phyloP scores from a whole-genome alignment of 192 early-diverging fungal species.

The Coemansia sp. region DNA sequence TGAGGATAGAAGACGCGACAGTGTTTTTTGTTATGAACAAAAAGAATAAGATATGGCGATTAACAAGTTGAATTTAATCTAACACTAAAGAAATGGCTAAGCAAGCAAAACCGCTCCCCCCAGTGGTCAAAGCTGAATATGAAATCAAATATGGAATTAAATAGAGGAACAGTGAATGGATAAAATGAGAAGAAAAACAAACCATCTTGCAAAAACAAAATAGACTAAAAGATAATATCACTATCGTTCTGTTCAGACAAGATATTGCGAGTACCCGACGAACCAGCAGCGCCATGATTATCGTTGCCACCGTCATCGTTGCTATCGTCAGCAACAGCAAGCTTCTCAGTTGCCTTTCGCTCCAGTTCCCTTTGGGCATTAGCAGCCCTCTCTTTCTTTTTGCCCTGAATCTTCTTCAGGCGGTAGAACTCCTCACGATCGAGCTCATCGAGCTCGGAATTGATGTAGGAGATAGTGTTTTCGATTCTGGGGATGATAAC shows the following conservation, averaged over 20 bases:
- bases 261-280: slow-evolving; percentile 29
- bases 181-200: neutral
- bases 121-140: no score
- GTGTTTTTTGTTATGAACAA: no score
- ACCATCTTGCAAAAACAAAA: neutral
- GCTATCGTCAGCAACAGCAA: slow-evolving; percentile 11
- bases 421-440: slow-evolving; percentile 99
- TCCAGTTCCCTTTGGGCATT: slow-evolving; percentile 44
- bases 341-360: slow-evolving; percentile 11
- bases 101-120: no score
- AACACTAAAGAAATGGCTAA: no score
- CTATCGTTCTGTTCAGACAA: slow-evolving; percentile 54
- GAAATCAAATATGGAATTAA: neutral
- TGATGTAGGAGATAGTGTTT: slow-evolving; percentile 97
- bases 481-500: slow-evolving; percentile 98
- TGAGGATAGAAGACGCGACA: no score
- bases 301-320: neutral
- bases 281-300: neutral
- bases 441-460: slow-evolving; percentile 96
- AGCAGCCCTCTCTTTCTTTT: slow-evolving; percentile 88
- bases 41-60: no score
- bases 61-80: no score
- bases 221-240: slow-evolving; percentile 62
- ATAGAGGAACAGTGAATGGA: neutral
- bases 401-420: slow-evolving; percentile 97